Evolutionary conservation across 2,329 filamentous ascomycete genomes (phyloP).

Genomic region (Monosporascus sp.): DNA sequence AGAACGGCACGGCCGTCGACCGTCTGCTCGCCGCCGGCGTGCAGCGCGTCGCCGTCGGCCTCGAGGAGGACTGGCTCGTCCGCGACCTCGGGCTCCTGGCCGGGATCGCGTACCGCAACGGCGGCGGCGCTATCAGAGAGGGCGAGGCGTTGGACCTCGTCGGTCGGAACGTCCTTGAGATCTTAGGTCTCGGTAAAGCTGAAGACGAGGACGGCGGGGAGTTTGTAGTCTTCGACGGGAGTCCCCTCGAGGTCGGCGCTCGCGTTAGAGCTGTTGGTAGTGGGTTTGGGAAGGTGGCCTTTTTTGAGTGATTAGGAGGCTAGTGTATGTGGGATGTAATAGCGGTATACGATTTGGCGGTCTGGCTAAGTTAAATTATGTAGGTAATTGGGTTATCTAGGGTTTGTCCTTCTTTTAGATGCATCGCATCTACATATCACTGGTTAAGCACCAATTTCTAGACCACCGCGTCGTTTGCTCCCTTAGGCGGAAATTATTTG

Average conservation of each 20-base stretch:
- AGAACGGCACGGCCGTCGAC: conserved; percentile 59
- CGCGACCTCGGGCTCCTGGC: conserved; percentile 56
- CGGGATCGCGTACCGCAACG: conserved; percentile 54
- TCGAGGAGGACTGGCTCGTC: conserved; percentile 59
- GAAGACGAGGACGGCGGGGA: conserved; percentile 26
- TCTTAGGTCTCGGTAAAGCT: conserved; percentile 44
- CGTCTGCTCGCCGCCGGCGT: conserved; percentile 55
- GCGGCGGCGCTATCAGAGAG: conserved; percentile 48
- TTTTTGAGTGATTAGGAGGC: conserved; percentile 25
- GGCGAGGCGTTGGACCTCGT: conserved; percentile 53
- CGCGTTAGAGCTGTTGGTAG: conserved; percentile 50
- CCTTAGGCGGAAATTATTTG: no score
- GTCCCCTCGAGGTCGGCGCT: conserved; percentile 55
- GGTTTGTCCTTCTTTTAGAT: no score
- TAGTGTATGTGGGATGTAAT: no score
- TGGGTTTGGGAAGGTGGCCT: conserved; percentile 31
- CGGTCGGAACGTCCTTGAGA: conserved; percentile 50
- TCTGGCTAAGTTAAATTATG: no score
- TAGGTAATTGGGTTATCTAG: no score
- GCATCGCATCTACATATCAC: no score
- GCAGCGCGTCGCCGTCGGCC: conserved; percentile 47
- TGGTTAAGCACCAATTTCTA: no score
- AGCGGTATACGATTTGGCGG: no score
- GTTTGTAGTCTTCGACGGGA: conserved; percentile 61
- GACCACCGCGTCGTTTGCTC: no score